Conservation (phyloP, 2,329 filamentous ascomycete species). For the Colletotrichum endophyticum region DNA sequence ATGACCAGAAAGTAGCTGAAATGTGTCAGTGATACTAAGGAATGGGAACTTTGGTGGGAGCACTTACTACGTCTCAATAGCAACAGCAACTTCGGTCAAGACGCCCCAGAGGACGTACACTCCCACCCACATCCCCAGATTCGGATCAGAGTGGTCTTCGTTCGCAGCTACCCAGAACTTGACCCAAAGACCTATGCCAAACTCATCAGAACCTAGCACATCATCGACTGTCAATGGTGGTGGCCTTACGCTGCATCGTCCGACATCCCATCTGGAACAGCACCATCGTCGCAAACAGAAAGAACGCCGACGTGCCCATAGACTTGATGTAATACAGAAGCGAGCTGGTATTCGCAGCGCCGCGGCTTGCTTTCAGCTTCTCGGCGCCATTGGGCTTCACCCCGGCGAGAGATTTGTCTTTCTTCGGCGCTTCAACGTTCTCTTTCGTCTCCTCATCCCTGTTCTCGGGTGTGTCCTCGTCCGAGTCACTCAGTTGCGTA, state of each 20-base stretch:
- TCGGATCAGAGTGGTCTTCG: not conserved
- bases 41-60: accelerated
- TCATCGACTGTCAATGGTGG: not conserved
- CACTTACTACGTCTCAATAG: not conserved
- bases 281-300: not conserved
- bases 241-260: not conserved
- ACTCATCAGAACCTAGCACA: not conserved
- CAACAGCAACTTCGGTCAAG: not conserved
- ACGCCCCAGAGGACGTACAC: conserved; percentile 7
- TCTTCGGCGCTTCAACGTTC: not conserved
- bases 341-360: not conserved
- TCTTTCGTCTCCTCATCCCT: not conserved
- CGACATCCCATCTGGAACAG: not conserved
- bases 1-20: conserved; percentile 4
- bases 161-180: conserved; percentile 11
- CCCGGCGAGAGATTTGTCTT: accelerated
- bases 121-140: not conserved
- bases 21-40: accelerated
- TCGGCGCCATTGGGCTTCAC: not conserved
- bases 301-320: not conserved
- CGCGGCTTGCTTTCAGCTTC: not conserved
- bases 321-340: conserved; percentile 7
- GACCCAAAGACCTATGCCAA: not conserved
- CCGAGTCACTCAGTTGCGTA: not conserved
- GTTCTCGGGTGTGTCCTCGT: not conserved